Conservation (phyloP, 164 flowering plant genomes). For the Brasenia schreberi region DNA sequence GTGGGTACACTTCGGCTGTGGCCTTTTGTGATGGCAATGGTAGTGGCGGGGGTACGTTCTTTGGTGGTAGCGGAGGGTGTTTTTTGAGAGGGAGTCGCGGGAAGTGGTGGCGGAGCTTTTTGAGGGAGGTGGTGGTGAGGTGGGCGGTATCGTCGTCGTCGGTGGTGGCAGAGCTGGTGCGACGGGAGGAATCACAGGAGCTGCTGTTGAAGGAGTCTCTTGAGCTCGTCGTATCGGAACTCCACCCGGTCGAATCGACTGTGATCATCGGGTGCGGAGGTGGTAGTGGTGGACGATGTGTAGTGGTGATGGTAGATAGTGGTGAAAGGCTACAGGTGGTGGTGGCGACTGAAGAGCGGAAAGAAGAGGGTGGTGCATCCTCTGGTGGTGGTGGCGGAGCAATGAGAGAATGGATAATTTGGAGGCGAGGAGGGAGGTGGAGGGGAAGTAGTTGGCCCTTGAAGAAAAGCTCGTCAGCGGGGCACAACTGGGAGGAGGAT, state of each 20-base stretch:
- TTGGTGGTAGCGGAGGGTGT: not conserved
- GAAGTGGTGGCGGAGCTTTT: not conserved
- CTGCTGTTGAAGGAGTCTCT: constrained; percentile 38
- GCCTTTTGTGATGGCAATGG: not conserved
- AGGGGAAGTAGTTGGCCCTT: constrained; percentile 88
- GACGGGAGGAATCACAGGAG: not conserved
- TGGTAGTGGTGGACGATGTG: not conserved
- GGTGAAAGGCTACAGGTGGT: not conserved
- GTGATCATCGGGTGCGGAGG: not conserved
- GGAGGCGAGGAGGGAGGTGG: constrained; percentile 71
- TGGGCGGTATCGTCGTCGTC: not conserved
- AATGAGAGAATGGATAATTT: constrained; percentile 74
- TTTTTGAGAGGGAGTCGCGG: not conserved
- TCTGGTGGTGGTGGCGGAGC: constrained; percentile 10
- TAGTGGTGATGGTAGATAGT: not conserved
- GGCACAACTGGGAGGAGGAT: constrained; percentile 27
- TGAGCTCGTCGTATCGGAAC: constrained; percentile 29
- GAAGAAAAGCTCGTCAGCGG: constrained; percentile 95
- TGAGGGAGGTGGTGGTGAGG: not conserved
- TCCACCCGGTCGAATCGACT: not conserved
- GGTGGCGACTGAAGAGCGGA: not conserved
- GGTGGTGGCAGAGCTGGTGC: not conserved
- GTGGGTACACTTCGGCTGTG: too few species aligned
- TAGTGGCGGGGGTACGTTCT: not conserved
- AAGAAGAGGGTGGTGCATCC: not conserved